Evolutionary conservation across 139 green algal species (phyloP).

Genomic region (Micractinium sp.): DNA sequence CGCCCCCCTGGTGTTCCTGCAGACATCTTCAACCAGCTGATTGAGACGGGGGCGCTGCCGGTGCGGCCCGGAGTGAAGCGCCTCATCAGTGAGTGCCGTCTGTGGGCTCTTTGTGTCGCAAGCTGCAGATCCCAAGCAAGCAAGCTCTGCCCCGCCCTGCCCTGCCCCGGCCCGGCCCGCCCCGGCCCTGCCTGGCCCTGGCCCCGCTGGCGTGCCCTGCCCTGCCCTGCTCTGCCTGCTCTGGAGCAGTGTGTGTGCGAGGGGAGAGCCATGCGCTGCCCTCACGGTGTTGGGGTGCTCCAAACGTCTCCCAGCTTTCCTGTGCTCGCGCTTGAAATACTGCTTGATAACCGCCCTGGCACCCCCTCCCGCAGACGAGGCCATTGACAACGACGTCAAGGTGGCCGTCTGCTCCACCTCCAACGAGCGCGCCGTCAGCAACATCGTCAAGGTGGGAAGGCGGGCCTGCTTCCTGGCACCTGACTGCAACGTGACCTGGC

Average conservation of each 20-base stretch:
- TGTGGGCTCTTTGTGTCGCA: too few relatives aligned
- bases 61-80: conserved; percentile 89
- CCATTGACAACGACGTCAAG: conserved; percentile 79
- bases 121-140: too few relatives aligned
- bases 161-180: too few relatives aligned
- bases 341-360: background rate
- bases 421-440: conserved; percentile 95
- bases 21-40: conserved; percentile 93
- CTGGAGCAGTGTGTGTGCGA: too few relatives aligned
- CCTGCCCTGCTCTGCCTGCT: background rate
- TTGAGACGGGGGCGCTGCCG: conserved; percentile 89
- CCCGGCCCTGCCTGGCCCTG: too few relatives aligned
- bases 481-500: too few relatives aligned
- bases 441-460: conserved; percentile 93
- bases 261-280: too few relatives aligned
- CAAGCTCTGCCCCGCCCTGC: too few relatives aligned
- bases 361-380: conserved; percentile 67
- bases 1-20: background rate
- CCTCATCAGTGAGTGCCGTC: conserved; percentile 72
- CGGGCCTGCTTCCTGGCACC: background rate
- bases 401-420: conserved; percentile 98
- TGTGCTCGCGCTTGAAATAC: background rate
- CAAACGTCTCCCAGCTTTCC: too few relatives aligned
- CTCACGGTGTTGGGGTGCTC: background rate
- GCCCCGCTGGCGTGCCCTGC: too few relatives aligned